Evolutionary conservation across 1,139 yeast genomes (phyloP), one percentile per base, ranked within the genome.

Genomic region (Magnusiomyces suaveolens): DNA sequence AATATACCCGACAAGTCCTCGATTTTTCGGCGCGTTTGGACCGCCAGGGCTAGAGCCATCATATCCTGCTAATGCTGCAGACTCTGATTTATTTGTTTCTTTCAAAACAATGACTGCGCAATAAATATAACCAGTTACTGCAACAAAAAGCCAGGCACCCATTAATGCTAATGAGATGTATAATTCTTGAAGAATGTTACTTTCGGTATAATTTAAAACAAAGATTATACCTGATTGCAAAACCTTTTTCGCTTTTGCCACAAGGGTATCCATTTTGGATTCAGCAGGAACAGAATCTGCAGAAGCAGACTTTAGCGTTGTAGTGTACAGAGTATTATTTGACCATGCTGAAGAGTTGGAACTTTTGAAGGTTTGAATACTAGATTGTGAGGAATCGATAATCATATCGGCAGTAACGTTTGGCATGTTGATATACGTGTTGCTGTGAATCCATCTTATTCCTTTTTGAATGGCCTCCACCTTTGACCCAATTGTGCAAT

Each of bases 401-500:
- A 56, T 52, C 32, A 49, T 51, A 23, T 51, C 56, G n/a, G 43
- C 39, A 12, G 53, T 43, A 14, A 56, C 52, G 12, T 32, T 48
- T 0, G 97, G 96, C 0, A 90, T 65, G 0, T 71, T 60, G 1
- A 90, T 70, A 18, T 79, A 73, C 1, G 90, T 76, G 60, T 86
- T 75, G 38, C 82, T 72, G 61, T 84, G 76, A 1, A 90, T 71
- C 97, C 97, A 92, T 0, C 82, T 77, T 53, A 90, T 68, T 0
- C 95, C 97, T 25, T 75, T 65, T 60, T 86, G 86, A 0, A 89
- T 72, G 38, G 76, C 75, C 2, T 75, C 73, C 4, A 90, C 67
- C 64, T 90, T 92, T 54, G 83, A 74, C 16, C 89, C 94, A 46
- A 92, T 73, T 1, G 87, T 80, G 70, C 98, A 92, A 52, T 83